These are phyloP conservation scores for Microdochium trichocladiopsis DNA, from an alignment of 2,329 filamentous ascomycete genomes.

Conservation along the genomic window DNA sequence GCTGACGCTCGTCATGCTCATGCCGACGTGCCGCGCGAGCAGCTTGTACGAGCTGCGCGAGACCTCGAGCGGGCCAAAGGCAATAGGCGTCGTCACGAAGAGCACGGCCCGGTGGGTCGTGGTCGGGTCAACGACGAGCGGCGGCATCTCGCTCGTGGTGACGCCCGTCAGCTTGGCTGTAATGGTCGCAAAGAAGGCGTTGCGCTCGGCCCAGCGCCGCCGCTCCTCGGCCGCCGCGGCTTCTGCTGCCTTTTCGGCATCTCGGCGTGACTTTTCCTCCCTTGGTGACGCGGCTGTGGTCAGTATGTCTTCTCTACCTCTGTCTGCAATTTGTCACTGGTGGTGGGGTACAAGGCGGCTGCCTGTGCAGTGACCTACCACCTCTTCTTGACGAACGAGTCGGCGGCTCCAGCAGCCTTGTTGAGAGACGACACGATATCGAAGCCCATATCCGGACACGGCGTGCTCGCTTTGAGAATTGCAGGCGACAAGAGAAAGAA, in stretches of 20 bases:
- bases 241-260: not conserved
- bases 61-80: constrained; percentile 18
- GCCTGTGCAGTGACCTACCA: not conserved
- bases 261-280: not conserved
- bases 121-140: constrained; percentile 9
- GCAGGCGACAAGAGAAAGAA: not conserved
- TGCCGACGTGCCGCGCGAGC: constrained; percentile 18
- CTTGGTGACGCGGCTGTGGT: not conserved
- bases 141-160: constrained; percentile 13
- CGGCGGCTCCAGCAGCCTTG: not conserved
- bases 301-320: no score
- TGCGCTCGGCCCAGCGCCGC: constrained; percentile 11
- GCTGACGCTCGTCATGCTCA: constrained; percentile 19
- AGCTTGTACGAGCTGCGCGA: constrained; percentile 16
- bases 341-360: not conserved
- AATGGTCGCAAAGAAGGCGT: constrained; percentile 13
- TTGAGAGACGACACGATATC: not conserved
- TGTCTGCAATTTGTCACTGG: not conserved
- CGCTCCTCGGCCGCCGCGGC: constrained; percentile 2
- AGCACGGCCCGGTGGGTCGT: constrained; percentile 15
- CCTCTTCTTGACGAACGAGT: not conserved
- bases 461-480: not conserved
- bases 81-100: constrained; percentile 18
- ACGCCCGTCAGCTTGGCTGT: constrained; percentile 13
- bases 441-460: not conserved